These are phyloP conservation scores for Metarhizium sp. DNA, from an alignment of 2,329 filamentous ascomycete genomes.

Conservation along the genomic window DNA sequence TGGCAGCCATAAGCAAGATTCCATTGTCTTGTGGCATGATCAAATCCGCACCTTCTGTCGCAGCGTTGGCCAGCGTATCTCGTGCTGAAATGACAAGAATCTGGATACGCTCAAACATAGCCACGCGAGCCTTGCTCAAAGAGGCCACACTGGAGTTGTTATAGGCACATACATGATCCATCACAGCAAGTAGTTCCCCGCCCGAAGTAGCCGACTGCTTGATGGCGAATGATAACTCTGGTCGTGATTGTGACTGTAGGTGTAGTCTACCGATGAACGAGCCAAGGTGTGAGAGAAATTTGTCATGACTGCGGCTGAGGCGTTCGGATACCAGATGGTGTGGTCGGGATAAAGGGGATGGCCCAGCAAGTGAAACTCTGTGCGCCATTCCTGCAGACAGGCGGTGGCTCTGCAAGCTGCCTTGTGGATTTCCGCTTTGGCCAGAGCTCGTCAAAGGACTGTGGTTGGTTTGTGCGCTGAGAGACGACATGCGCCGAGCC, in stretches of 20 bases:
- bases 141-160: slow-evolving; percentile 58
- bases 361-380: slow-evolving; percentile 66
- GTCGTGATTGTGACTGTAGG: slow-evolving; percentile 81
- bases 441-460: slow-evolving; percentile 17
- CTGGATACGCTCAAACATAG: slow-evolving; percentile 72
- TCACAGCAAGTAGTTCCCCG: slow-evolving; percentile 65
- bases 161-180: slow-evolving; percentile 74
- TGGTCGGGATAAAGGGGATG: slow-evolving; percentile 51
- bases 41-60: slow-evolving; percentile 64
- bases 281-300: slow-evolving; percentile 80
- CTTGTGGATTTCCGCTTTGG: slow-evolving; percentile 27
- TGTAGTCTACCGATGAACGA: slow-evolving; percentile 88
- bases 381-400: slow-evolving; percentile 54
- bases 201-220: slow-evolving; percentile 78
- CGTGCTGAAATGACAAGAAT: slow-evolving; percentile 73
- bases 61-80: slow-evolving; percentile 63
- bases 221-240: slow-evolving; percentile 73
- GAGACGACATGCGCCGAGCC: slow-evolving; percentile 38
- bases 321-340: slow-evolving; percentile 76
- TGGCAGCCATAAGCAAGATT: slow-evolving; percentile 67
- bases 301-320: slow-evolving; percentile 72
- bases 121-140: slow-evolving; percentile 58
- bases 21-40: slow-evolving; percentile 74
- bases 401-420: slow-evolving; percentile 31
- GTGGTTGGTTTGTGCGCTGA: slow-evolving; percentile 24